Percentiles rank a stretch among this genome's conserved stretches.
phyloP scores from a whole-genome alignment of 2,329 filamentous ascomycete species.

The Plenodomus lindquistii region DNA sequence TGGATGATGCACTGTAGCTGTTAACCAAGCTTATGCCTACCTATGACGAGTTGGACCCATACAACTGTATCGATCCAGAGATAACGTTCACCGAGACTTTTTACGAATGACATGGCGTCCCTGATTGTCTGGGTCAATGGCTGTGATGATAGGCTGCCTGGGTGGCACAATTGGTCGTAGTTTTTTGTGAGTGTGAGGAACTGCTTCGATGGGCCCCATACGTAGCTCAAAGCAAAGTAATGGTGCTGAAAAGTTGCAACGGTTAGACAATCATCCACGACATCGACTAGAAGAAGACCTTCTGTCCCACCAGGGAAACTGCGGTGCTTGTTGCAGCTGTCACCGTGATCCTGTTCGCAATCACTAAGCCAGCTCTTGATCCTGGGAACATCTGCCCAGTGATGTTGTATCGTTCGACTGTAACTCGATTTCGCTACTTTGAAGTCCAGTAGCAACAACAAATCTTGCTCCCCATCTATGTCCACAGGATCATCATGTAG shows the following conservation, averaged over 20 bases:
- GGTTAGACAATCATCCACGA: background rate
- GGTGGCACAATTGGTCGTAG: background rate
- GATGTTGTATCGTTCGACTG: background rate
- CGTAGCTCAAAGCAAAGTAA: slow-evolving; percentile 8
- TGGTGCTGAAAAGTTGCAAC: background rate
- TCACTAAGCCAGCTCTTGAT: slow-evolving; percentile 4
- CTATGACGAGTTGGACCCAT: background rate
- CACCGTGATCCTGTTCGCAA: slow-evolving; percentile 2
- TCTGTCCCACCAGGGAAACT: background rate
- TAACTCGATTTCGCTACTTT: background rate
- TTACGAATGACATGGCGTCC: slow-evolving; percentile 4
- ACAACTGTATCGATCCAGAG: slow-evolving; percentile 9
- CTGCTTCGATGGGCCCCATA: slow-evolving; percentile 8
- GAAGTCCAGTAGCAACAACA: background rate
- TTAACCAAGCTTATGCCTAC: background rate
- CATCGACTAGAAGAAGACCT: slow-evolving; percentile 3
- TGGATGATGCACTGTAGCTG: slow-evolving; percentile 3
- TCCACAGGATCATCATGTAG: slow-evolving; percentile 2
- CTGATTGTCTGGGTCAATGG: slow-evolving; percentile 6
- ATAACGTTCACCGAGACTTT: slow-evolving; percentile 5
- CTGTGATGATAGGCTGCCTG: background rate
- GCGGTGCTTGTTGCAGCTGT: slow-evolving; percentile 1
- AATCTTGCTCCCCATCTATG: background rate
- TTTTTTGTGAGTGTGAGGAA: slow-evolving; percentile 4
- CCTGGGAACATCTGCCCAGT: slow-evolving; percentile 1